Evolutionary conservation across 148 eudicot genomes (phyloP), one percentile per base, ranked within the genome.

Genomic region (Amaranthus cruentus): DNA sequence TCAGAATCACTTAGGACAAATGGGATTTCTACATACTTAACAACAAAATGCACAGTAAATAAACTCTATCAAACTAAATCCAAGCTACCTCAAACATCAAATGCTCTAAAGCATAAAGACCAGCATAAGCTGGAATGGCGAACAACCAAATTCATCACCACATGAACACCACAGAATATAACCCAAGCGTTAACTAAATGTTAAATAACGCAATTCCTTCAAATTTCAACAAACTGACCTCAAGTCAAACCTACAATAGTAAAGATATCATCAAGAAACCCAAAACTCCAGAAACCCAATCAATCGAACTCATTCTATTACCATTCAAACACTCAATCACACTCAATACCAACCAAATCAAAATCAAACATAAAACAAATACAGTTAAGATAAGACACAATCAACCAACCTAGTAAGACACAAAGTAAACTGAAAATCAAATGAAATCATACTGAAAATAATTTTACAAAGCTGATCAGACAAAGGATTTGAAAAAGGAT

Each of bases 221-320:
- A 76, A 2, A 73, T 47, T 68, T 21, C 44, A 74, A 65, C 68
- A 69, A 75, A 75, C 0, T 61, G 62, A 73, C 56, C 73, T 78
- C 70, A 79, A 69, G 57, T 69, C 70, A 73, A 79, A 68, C 77
- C 46, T 53, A 38, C 63, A 51, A 49, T 11, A 57, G 15, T 9
- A 73, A 73, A 7, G 1, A 56, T 55, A 18, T 53, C 21, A 51
- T 52, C 46, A 50, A 47, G 48, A 59, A 69, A 9, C 61, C 52
- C 11, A 68, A 15, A 52, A 18, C 64, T 28, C 63, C 43, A 67
- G 7, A 67, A 12, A 43, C 70, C 76, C 68, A 56, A 55, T 64
- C 77, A 74, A 71, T 74, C 77, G 66, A 74, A 47, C 63, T 63
- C 55, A 66, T 48, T 60, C 38, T 62, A 14, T 10, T 21, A 14